A percentile compares a stretch with the other conserved stretches of the same genome.
Conservation (phyloP, 1,284 basidiomycete genomes). For the Thecaphora thlaspeos region DNA sequence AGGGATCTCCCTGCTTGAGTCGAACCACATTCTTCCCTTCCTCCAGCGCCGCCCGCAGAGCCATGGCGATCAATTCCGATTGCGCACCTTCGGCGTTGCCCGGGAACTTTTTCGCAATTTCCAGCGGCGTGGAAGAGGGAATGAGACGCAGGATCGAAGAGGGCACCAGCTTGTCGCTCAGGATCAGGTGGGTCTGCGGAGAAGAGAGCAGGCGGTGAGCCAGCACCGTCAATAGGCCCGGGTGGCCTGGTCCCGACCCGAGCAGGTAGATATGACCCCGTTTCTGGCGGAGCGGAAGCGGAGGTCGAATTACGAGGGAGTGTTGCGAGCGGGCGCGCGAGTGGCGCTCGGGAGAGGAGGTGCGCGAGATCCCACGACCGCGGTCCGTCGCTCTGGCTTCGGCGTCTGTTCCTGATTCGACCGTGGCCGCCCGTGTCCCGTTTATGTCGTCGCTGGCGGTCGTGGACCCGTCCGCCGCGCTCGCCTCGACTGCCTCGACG, state of each 20-base stretch:
- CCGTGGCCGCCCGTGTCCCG: no score
- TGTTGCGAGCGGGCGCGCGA: constrained; percentile 38
- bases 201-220: constrained; percentile 76
- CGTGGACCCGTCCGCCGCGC: no score
- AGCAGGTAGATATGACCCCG: constrained; percentile 66
- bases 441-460: no score
- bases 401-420: no score
- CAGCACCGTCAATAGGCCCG: constrained; percentile 82
- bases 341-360: background rate
- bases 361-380: background rate
- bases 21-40: constrained; percentile 83
- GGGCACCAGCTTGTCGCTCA: constrained; percentile 97
- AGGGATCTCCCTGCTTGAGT: constrained; percentile 94
- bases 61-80: constrained; percentile 86
- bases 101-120: constrained; percentile 92
- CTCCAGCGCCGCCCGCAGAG: constrained; percentile 73
- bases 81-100: constrained; percentile 95
- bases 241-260: constrained; percentile 92
- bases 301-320: constrained; percentile 34
- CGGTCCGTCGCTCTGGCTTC: background rate
- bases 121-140: constrained; percentile 65
- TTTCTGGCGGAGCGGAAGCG: constrained; percentile 2
- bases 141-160: constrained; percentile 83
- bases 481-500: no score
- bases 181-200: constrained; percentile 73